Conservation (phyloP, 805 yeast species). For the Candida corydali region DNA sequence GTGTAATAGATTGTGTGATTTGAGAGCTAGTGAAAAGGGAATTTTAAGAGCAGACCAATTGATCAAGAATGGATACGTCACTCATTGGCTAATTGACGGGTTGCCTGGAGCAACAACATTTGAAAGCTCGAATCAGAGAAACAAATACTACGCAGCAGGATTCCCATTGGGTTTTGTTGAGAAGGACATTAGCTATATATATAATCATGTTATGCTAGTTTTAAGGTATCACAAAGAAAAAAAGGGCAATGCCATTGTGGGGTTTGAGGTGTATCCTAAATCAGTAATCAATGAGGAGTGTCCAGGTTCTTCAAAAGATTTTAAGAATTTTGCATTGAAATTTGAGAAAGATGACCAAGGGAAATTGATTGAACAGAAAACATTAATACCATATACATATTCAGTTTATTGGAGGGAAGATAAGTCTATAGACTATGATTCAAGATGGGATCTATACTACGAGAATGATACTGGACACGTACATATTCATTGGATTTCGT, state of each 20-base stretch:
- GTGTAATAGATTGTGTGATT: slow-evolving; percentile 67
- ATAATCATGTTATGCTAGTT: slow-evolving; percentile 81
- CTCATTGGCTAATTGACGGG: slow-evolving; percentile 80
- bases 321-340: slow-evolving; percentile 51
- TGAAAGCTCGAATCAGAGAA: slow-evolving; percentile 50
- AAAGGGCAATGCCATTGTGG: slow-evolving; percentile 64
- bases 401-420: slow-evolving; percentile 90
- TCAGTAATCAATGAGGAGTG: slow-evolving; percentile 66
- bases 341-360: slow-evolving; percentile 26
- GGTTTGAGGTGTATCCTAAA: slow-evolving; percentile 85
- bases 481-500: slow-evolving; percentile 73
- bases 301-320: slow-evolving; percentile 68
- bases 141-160: slow-evolving; percentile 79
- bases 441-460: slow-evolving; percentile 72
- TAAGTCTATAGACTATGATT: slow-evolving; percentile 53
- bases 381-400: slow-evolving; percentile 70
- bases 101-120: slow-evolving; percentile 88
- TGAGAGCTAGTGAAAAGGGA: slow-evolving; percentile 50
- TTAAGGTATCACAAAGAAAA: slow-evolving; percentile 57
- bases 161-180: slow-evolving; percentile 75
- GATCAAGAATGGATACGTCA: slow-evolving; percentile 67
- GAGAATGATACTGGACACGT: slow-evolving; percentile 40
- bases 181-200: slow-evolving; percentile 52
- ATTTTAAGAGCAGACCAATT: slow-evolving; percentile 55
- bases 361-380: slow-evolving; percentile 22